Percentiles rank a stretch among this genome's conserved stretches.
phyloP scores from a whole-genome alignment of 352 stramenopile species.

The Albugo laibachii region DNA sequence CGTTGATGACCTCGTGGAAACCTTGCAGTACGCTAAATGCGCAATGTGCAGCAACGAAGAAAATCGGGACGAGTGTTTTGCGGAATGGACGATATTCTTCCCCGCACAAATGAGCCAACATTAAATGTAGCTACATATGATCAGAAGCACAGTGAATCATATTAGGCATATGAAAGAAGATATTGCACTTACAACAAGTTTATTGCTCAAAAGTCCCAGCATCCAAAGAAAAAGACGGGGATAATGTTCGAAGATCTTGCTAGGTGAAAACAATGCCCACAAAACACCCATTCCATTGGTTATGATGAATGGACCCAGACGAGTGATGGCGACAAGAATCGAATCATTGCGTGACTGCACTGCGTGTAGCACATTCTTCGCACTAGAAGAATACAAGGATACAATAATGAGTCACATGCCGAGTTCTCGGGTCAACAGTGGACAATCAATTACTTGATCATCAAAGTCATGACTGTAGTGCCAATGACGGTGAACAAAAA shows the following conservation, averaged over 20 bases:
- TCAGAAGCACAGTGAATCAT: neutral
- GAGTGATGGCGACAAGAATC: slow-evolving; percentile 58
- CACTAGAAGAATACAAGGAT: slow-evolving; percentile 14
- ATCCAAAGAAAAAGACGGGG: slow-evolving; percentile 76
- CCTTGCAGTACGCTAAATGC: slow-evolving; percentile 65
- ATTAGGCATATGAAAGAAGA: neutral
- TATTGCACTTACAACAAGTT: slow-evolving; percentile 44
- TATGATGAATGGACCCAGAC: slow-evolving; percentile 48
- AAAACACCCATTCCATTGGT: slow-evolving; percentile 43
- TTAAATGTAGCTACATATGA: slow-evolving; percentile 48
- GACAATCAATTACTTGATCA: slow-evolving; percentile 54
- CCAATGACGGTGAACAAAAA: slow-evolving; percentile 49
- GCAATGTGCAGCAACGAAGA: slow-evolving; percentile 71
- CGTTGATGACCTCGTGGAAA: slow-evolving; percentile 67
- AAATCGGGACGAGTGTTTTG: slow-evolving; percentile 79
- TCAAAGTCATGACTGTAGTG: slow-evolving; percentile 34
- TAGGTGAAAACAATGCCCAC: slow-evolving; percentile 53
- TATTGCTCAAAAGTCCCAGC: slow-evolving; percentile 73
- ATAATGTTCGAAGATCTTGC: slow-evolving; percentile 49
- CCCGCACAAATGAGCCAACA: slow-evolving; percentile 69
- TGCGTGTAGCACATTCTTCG: slow-evolving; percentile 46
- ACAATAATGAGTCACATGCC: neutral
- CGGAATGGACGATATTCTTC: slow-evolving; percentile 80
- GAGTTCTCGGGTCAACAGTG: neutral
- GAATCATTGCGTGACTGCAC: slow-evolving; percentile 49